phyloP scores from a whole-genome alignment of 1,284 basidiomycete genomes.

The Exobasidium rhododendri region DNA sequence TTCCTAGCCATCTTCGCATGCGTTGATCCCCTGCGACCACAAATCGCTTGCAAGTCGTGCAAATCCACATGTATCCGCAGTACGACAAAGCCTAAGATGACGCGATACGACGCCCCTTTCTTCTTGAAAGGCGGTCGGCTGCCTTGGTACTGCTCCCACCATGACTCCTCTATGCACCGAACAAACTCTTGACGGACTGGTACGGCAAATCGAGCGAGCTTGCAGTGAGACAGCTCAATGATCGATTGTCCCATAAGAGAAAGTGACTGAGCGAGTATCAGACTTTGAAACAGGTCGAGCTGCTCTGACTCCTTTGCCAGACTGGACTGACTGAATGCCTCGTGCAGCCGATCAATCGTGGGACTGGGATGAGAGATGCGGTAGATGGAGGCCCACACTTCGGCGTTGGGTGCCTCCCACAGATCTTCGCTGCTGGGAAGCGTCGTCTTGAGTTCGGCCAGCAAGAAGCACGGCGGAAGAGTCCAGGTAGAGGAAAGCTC shows the following conservation, averaged over 20 bases:
- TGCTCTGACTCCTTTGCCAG: neutral
- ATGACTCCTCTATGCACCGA: neutral
- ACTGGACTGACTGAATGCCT: neutral
- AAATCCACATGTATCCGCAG: constrained; percentile 6
- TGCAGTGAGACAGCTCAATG: neutral
- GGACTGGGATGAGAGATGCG: too few species aligned
- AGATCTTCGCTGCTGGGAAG: constrained; percentile 3
- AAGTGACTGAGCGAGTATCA: constrained; percentile 6
- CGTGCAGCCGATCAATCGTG: neutral
- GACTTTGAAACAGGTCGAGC: constrained; percentile 2
- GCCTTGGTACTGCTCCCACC: neutral
- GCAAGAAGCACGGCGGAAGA: constrained; percentile 8
- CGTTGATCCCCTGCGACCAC: neutral
- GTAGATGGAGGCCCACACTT: constrained; percentile 1
- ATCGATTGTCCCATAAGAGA: constrained; percentile 2
- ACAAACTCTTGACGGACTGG: too few species aligned
- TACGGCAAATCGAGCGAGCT: neutral
- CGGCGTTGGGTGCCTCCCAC: constrained; percentile 6
- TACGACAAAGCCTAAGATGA: constrained; percentile 2
- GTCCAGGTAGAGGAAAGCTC: constrained; percentile 11
- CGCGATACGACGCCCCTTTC: neutral
- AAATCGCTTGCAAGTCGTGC: constrained; percentile 4
- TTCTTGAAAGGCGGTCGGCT: neutral
- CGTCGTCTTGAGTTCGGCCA: constrained; percentile 12
- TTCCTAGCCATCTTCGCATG: neutral